Percentiles rank a stretch among this genome's conserved stretches.
These are phyloP conservation scores for Lactifluus piperatus DNA, from an alignment of 768 basidiomycete genomes.

Conservation along the genomic window DNA sequence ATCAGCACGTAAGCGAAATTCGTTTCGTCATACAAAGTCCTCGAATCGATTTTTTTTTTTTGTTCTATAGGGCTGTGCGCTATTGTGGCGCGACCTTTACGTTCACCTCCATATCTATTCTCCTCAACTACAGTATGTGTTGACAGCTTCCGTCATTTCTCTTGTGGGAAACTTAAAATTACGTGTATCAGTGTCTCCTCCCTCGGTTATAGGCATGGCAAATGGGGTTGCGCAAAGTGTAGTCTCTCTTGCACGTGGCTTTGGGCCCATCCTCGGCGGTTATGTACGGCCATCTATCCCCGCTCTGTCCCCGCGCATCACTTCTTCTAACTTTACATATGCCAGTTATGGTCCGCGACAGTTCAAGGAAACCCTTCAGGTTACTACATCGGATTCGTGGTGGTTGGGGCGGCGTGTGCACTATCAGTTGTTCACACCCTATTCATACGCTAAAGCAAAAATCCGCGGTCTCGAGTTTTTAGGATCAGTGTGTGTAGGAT, in stretches of 20 bases:
- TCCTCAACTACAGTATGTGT: conserved; percentile 71
- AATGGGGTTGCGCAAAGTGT: conserved; percentile 96
- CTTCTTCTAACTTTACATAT: neutral
- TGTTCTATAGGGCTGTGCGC: conserved; percentile 56
- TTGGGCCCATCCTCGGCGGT: conserved; percentile 81
- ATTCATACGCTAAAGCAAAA: conserved; percentile 7
- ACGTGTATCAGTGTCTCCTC: conserved; percentile 69
- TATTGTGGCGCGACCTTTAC: conserved; percentile 85
- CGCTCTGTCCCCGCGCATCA: neutral
- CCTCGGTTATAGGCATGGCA: conserved; percentile 78
- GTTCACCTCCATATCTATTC: conserved; percentile 85
- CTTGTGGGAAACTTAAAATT: neutral
- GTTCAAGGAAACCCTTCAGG: conserved; percentile 8
- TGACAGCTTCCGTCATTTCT: neutral
- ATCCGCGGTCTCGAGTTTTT: neutral
- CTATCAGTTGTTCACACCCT: conserved; percentile 2
- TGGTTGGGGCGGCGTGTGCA: conserved; percentile 5
- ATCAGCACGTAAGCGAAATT: conserved; percentile 64
- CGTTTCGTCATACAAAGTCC: neutral
- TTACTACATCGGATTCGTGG: conserved; percentile 17
- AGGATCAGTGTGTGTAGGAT: neutral
- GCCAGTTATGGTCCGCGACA: conserved; percentile 14
- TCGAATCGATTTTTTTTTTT: neutral
- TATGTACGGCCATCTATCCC: conserved; percentile 43
- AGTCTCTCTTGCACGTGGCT: conserved; percentile 85